Evolutionary conservation across 108 stramenopile genomes (phyloP).

Genomic region (Cyclotella kingstonii): DNA sequence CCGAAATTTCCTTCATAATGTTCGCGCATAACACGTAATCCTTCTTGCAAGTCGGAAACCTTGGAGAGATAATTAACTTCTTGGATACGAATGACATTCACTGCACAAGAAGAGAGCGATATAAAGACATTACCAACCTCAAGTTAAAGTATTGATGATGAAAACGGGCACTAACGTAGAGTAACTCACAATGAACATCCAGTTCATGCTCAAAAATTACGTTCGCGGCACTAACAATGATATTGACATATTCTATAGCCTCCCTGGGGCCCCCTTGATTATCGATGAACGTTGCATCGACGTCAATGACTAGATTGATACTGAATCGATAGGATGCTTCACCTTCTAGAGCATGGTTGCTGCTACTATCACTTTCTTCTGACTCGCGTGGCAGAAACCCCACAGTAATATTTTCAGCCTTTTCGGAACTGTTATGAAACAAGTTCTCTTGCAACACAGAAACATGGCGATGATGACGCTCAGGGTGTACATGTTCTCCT

Average conservation of each 20-base stretch:
- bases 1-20: background rate
- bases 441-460: background rate
- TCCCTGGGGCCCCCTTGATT: constrained; percentile 11
- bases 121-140: too few species aligned
- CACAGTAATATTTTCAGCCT: too few species aligned
- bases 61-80: constrained; percentile 5
- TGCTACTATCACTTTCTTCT: background rate
- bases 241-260: constrained; percentile 21
- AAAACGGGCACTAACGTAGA: background rate
- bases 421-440: background rate
- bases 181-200: constrained; percentile 2
- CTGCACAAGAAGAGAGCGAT: background rate
- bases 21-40: constrained; percentile 6
- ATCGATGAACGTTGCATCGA: constrained; percentile 18
- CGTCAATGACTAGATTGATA: constrained; percentile 18
- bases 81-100: constrained; percentile 16
- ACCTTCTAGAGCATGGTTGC: background rate
- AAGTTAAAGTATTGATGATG: too few species aligned
- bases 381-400: too few species aligned
- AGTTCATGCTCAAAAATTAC: constrained; percentile 15
- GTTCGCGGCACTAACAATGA: constrained; percentile 10
- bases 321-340: background rate
- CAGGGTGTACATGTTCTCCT: background rate
- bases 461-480: background rate
- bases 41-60: background rate